Base-by-base conservation (phyloP, 2,329 filamentous ascomycete genomes). In the Aspergillus sp. region DNA sequence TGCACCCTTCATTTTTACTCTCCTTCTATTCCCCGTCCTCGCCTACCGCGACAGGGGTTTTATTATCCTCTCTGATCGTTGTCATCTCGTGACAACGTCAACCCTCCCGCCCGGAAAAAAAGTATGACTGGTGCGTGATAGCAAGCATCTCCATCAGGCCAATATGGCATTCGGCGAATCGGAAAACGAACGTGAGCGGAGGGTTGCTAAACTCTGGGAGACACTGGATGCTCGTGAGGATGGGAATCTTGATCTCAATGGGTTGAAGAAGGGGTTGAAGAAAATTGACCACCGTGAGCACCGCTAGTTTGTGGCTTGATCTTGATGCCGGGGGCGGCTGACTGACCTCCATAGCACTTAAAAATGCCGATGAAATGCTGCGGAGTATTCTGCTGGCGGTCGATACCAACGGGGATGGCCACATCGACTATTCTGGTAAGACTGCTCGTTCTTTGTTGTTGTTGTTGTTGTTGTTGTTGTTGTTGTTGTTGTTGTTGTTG, bases 261-360 rank as follows among this genome's bases (percentile, higher is more conserved):
- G 82, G 30, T 73, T 98, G 57, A 85, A 90, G 71, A 87, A 82
- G 70, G 93, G 91, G 3, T 72, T 98, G 62, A 82, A 77, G 65
- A 86, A 83, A 68, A 88, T 97, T 61, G 90, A 97, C 67, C 93
- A 98, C 67, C 93, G 89, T 94, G 71, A 71, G 83, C 65, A 52
- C 48, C 45, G 45, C 42, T 42, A 36, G 56, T 46, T 44, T 46
- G 41, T 52, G 52, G 52, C 44, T 49, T 41, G 36, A 30, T 57
- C 49, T 44, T 51, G 52, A 19, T 19, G 19, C 60, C 46, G 53
- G 12, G n/a, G 40, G 10, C 50, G 52, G 46, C 52, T 53, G 53
- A 57, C 56, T 58, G 51, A 58, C 55, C 47, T 29, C 53, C 56
- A 54, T 58, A 83, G 81, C 84, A 53, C 71, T 98, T 62, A 94